These are phyloP conservation scores for Pseudozyma hubeiensis DNA, from an alignment of 1,284 basidiomycete genomes.

Conservation along the genomic window DNA sequence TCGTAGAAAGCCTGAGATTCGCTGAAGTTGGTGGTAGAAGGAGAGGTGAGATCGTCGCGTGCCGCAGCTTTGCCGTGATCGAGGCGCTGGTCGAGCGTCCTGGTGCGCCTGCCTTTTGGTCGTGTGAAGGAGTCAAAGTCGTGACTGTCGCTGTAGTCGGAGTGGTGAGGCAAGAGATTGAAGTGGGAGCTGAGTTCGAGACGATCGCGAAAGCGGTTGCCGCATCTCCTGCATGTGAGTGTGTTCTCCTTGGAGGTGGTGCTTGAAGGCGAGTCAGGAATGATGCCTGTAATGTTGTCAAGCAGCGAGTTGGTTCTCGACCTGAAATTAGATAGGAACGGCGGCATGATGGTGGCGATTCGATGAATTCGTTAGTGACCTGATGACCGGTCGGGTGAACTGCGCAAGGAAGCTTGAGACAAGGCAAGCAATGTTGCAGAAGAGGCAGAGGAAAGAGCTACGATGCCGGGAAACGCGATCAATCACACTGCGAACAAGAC, in stretches of 20 bases:
- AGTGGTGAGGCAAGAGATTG: constrained; percentile 41
- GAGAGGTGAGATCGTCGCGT: background rate
- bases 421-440: background rate
- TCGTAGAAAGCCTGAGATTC: constrained; percentile 24
- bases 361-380: background rate
- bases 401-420: too few relatives aligned
- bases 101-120: constrained; percentile 19
- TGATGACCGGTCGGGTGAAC: background rate
- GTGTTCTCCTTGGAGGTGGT: constrained; percentile 28
- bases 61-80: background rate
- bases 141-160: constrained; percentile 34
- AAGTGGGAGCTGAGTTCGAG: constrained; percentile 41
- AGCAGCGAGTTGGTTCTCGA: constrained; percentile 45
- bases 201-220: constrained; percentile 32
- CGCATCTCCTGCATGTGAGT: constrained; percentile 36
- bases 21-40: constrained; percentile 19
- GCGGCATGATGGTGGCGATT: constrained; percentile 19
- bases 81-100: background rate
- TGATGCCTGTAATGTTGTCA: constrained; percentile 43
- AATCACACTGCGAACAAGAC: too few relatives aligned
- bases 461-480: too few relatives aligned
- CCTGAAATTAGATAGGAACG: constrained; percentile 20
- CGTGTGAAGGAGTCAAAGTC: constrained; percentile 31
- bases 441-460: too few relatives aligned
- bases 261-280: constrained; percentile 26